These are phyloP conservation scores for Echria macrotheca DNA, from an alignment of 495 filamentous ascomycete species.

Conservation along the genomic window DNA sequence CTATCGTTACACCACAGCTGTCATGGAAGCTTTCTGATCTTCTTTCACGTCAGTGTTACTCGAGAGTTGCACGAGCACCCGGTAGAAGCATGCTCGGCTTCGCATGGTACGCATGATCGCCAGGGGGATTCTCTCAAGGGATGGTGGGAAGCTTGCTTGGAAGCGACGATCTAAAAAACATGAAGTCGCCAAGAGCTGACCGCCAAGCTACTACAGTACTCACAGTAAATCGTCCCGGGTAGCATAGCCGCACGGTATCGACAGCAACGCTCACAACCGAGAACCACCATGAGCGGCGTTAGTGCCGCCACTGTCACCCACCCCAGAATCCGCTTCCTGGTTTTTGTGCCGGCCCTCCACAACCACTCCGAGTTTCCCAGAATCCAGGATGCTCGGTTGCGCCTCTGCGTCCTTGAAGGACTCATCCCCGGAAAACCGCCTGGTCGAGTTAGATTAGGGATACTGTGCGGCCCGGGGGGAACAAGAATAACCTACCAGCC, in stretches of 20 bases:
- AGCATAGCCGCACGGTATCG: not conserved
- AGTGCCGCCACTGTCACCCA: not conserved
- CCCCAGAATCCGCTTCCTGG: not conserved
- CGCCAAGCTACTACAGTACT: no score
- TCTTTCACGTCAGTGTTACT: no score
- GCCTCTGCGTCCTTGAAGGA: slow-evolving; percentile 42
- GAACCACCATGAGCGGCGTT: slow-evolving; percentile 1
- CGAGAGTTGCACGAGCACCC: not conserved
- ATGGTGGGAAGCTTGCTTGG: not conserved
- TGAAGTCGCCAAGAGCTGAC: no score
- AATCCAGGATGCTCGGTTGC: slow-evolving; percentile 20
- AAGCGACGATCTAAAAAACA: slow-evolving; percentile 8
- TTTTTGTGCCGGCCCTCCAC: slow-evolving; percentile 21
- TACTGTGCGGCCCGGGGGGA: not conserved
- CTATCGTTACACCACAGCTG: slow-evolving; percentile 12
- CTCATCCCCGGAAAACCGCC: slow-evolving; percentile 75
- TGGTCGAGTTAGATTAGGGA: slow-evolving; percentile 22
- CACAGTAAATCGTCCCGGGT: no score
- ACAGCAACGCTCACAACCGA: slow-evolving; percentile 5
- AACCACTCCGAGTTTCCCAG: slow-evolving; percentile 31
- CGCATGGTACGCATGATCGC: not conserved
- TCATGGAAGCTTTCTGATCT: no score
- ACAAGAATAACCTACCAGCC: slow-evolving; percentile 63
- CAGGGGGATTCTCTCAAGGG: not conserved
- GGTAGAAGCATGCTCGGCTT: not conserved